These are phyloP conservation scores for Fragilaria crotonensis DNA, from an alignment of 108 stramenopile genomes.

Conservation along the genomic window DNA sequence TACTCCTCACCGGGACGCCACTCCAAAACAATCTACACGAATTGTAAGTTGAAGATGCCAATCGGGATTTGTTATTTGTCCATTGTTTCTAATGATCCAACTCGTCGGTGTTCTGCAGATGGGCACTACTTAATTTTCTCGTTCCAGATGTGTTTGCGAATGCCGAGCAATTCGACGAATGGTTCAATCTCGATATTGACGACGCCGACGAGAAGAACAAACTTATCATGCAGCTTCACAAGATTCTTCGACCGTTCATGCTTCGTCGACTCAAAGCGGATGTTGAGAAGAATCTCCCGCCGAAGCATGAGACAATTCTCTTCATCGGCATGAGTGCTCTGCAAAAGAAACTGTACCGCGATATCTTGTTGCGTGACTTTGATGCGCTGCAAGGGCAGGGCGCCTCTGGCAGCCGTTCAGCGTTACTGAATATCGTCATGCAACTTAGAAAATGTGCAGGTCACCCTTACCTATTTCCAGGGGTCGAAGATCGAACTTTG, in stretches of 20 bases:
- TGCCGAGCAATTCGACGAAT: slow-evolving; percentile 91
- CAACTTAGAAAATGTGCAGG: slow-evolving; percentile 97
- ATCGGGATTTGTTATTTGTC: too few species aligned
- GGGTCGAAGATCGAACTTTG: slow-evolving; percentile 88
- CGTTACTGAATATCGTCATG: slow-evolving; percentile 94
- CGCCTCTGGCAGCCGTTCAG: slow-evolving; percentile 50
- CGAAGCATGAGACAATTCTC: slow-evolving; percentile 87
- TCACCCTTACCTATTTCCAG: slow-evolving; percentile 98
- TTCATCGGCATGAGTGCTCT: slow-evolving; percentile 82
- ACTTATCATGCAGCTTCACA: slow-evolving; percentile 95
- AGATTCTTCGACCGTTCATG: slow-evolving; percentile 97
- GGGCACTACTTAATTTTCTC: slow-evolving; percentile 70
- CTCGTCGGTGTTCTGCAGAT: slow-evolving; percentile 15
- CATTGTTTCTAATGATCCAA: not conserved
- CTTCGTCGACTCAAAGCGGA: slow-evolving; percentile 89
- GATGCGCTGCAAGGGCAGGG: slow-evolving; percentile 63
- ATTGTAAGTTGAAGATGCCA: slow-evolving; percentile 20
- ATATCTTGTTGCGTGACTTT: slow-evolving; percentile 83
- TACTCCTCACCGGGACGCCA: slow-evolving; percentile 97
- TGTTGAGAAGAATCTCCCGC: slow-evolving; percentile 82
- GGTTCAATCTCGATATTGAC: slow-evolving; percentile 90
- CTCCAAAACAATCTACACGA: slow-evolving; percentile 97
- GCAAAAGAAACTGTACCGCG: slow-evolving; percentile 90
- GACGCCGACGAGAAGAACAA: slow-evolving; percentile 83
- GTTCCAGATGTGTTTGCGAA: slow-evolving; percentile 84